Percentiles rank a stretch among this genome's conserved stretches.
Conservation (phyloP, 306 rosid genomes). For the Betula pendula region DNA sequence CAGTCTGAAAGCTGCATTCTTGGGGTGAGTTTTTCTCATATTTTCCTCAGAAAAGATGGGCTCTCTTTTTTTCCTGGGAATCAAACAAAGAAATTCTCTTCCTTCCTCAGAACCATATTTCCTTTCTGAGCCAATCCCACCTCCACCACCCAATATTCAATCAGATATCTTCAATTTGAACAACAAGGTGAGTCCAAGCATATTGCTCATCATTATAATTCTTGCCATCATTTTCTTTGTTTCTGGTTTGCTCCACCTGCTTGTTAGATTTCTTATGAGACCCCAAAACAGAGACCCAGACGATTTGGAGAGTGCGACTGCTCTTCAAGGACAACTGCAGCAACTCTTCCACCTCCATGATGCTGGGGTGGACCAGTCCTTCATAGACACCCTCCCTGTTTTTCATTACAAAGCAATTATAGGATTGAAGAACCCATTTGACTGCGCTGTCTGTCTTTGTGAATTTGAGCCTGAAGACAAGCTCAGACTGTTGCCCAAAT, state of each 20-base stretch:
- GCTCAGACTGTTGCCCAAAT: constrained; percentile 86
- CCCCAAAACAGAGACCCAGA: constrained; percentile 63
- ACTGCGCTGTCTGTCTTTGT: constrained; percentile 92
- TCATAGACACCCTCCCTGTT: constrained; percentile 82
- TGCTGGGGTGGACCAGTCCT: constrained; percentile 94
- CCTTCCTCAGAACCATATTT: constrained; percentile 42
- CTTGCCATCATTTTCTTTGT: constrained; percentile 83
- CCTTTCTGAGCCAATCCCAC: constrained; percentile 38
- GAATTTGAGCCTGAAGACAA: constrained; percentile 84
- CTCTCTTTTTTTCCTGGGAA: constrained; percentile 15
- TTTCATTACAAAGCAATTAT: constrained; percentile 79
- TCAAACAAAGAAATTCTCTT: constrained; percentile 28
- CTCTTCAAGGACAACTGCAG: constrained; percentile 90
- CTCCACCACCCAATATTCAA: constrained; percentile 32
- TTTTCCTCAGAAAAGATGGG: constrained; percentile 38
- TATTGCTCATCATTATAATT: constrained; percentile 71
- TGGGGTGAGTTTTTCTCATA: constrained; percentile 25
- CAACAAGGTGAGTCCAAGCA: constrained; percentile 69
- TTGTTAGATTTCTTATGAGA: constrained; percentile 72
- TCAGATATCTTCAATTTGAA: constrained; percentile 49
- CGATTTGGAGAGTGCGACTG: constrained; percentile 66
- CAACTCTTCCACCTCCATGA: constrained; percentile 96
- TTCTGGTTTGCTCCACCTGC: constrained; percentile 90
- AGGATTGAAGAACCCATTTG: constrained; percentile 85
- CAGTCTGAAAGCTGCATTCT: constrained; percentile 39